Evolutionary conservation across 164 flowering plant genomes (phyloP), one percentile per base, ranked within the genome.

Genomic region (Magnolia kwangsiensis): DNA sequence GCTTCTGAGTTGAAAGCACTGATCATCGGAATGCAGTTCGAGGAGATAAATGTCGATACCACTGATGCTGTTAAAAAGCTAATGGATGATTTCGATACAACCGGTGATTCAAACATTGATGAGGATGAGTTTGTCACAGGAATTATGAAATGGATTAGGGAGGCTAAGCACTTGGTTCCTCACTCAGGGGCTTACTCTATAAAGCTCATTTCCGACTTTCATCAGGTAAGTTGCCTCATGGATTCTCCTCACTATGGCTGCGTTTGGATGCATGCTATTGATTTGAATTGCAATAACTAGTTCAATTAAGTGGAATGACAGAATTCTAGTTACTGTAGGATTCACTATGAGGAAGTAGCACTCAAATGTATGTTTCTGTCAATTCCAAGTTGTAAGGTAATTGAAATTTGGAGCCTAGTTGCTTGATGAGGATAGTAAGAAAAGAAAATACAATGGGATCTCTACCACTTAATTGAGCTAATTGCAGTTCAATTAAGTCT

Each of bases 51-150:
- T 78, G 81, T 91, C 74, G 82, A 90, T 74, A 50, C 75, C 67
- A 84, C 90, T 67, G 91, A 92, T 75, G 95, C 95, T 61, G 89
- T 88, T 20, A 69, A 24, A 0, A 90, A 84, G 78, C 71, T 91
- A 13, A 82, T 95, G 85, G 77, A 67, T 23, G 98, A 90, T 67
- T 93, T 95, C 72, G 98, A 95, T 81, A 83, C 85, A 1, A 81
- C 91, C 24, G 71, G 55, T 45, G 88, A 91, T 83, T 9, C 59
- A 13, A 63, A 8, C 16, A 67, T 95, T 73, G 86, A 85, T 21
- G 29, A 61, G 11, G 51, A 72, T 0, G 98, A 95, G 79, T 95
- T 95, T 51, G 16, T 82, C 7, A 58, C 4, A n/a, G 97, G 96
- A 68, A 81, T 94, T 23, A 58, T 78, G 31, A 89, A 79, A 77